Evolutionary conservation across 2,329 filamentous ascomycete species (phyloP), one percentile per base, ranked within the genome.

Genomic region (Teratosphaeria nubilosa): DNA sequence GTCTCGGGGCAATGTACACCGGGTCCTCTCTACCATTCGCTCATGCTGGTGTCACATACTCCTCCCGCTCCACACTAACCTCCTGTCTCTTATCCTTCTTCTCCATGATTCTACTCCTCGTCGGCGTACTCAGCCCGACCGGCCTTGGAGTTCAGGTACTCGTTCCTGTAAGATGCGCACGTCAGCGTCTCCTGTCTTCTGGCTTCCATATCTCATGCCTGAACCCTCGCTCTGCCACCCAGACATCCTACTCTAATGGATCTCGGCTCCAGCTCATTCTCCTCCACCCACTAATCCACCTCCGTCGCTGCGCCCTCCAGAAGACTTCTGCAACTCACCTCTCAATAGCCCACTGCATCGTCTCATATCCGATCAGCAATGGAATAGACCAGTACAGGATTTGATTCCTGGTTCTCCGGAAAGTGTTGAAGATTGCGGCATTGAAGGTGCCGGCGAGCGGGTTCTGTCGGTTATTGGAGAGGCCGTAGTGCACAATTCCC

Each of bases 351-450:
- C 94, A 99, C 73, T 88, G 78, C 86, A 97, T 88, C 65, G 84
- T 73, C 72, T 86, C 84, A 80, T 97, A 99, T 66, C 83, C 91
- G 66, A 81, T 75, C 64, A 94, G 69, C 67, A 96, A 78, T 45
- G 91, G 87, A 60, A 94, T 88, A 27, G 86, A 82, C 76, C 91
- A 86, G 83, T 91, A 99, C 68, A 97, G 85, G 67, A 95, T 85
- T 81, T 97, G 94, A 68, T 82, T 76, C 74, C 85, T 86, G 77
- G 87, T 88, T 70, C 94, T 86, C 76, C 94, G 86, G 83, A 88
- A 95, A 69, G 85, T 86, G 84, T 99, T 99, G 86, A 97, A 97
- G 80, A 97, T 78, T 71, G 91, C 92, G 66, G 86, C 88, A 75
- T 92, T 78, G 64, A 82, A 76, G 60, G 86, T 80, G 69, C 89